These are phyloP conservation scores for Rhynchospora tenuis DNA, from an alignment of 176 grass and related monocot genomes.

Conservation along the genomic window DNA sequence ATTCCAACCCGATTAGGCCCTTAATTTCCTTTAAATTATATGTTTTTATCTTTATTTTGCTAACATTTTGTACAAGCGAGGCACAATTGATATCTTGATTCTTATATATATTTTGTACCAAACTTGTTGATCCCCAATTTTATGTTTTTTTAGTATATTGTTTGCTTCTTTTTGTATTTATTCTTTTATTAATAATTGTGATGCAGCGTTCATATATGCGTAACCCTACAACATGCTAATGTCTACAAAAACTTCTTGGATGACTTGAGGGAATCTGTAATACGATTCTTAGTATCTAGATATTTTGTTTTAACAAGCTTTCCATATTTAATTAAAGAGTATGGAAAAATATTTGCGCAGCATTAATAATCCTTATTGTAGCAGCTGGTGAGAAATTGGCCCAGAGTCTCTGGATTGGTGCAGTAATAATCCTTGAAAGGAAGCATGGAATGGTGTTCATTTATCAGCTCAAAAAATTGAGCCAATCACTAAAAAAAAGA, in stretches of 20 bases:
- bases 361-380: not conserved
- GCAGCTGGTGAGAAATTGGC: not conserved
- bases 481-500: too few species aligned
- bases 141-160: not conserved
- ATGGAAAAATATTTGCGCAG: not conserved
- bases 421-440: not conserved
- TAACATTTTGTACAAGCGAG: too few species aligned
- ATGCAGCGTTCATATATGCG: constrained; percentile 84
- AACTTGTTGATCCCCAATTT: not conserved
- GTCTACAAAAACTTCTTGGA: constrained; percentile 52
- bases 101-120: too few species aligned
- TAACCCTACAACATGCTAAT: constrained; percentile 72
- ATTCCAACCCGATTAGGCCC: too few species aligned
- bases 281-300: constrained; percentile 25
- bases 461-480: too few species aligned
- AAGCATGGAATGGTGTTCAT: too few species aligned
- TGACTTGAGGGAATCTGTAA: constrained; percentile 59
- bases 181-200: not conserved
- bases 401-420: not conserved
- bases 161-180: not conserved
- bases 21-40: too few species aligned
- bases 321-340: not conserved
- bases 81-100: too few species aligned
- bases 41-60: too few species aligned
- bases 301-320: not conserved